Conservation (phyloP, 1,139 yeast genomes). For the Pneumocystis carinii region DNA sequence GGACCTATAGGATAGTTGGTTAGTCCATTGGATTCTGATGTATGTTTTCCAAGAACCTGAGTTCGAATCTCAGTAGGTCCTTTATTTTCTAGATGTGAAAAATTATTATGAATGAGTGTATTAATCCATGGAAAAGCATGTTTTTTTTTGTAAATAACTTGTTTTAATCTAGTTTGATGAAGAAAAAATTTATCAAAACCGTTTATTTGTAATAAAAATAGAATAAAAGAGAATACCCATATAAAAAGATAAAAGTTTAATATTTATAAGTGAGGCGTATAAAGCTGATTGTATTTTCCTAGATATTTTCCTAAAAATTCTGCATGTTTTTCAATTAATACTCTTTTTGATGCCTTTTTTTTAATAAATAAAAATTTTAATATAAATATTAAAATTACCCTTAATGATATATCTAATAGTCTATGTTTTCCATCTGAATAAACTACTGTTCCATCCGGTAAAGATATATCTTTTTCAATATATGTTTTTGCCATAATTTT, state of each 20-base stretch:
- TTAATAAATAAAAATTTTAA: neutral
- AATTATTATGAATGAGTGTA: too few relatives aligned
- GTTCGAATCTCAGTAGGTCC: slow-evolving; percentile 1
- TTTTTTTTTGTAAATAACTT: neutral
- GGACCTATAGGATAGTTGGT: neutral
- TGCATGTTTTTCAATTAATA: neutral
- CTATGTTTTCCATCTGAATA: neutral
- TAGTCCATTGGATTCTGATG: slow-evolving; percentile 1
- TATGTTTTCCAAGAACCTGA: neutral
- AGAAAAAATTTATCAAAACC: neutral
- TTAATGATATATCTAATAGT: neutral
- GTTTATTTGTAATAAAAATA: neutral
- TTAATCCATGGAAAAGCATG: too few relatives aligned
- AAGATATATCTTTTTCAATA: neutral
- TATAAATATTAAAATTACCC: neutral
- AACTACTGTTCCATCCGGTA: neutral
- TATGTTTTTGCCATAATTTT: neutral
- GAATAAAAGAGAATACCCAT: neutral
- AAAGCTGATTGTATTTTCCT: neutral
- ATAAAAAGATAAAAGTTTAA: neutral
- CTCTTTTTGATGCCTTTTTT: neutral
- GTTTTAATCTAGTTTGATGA: too few relatives aligned
- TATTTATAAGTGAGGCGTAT: neutral
- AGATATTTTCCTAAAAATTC: neutral
- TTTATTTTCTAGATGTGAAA: neutral